These are phyloP conservation scores for Aspergillus eucalypticola DNA, from an alignment of 2,329 filamentous ascomycete genomes.

Conservation along the genomic window DNA sequence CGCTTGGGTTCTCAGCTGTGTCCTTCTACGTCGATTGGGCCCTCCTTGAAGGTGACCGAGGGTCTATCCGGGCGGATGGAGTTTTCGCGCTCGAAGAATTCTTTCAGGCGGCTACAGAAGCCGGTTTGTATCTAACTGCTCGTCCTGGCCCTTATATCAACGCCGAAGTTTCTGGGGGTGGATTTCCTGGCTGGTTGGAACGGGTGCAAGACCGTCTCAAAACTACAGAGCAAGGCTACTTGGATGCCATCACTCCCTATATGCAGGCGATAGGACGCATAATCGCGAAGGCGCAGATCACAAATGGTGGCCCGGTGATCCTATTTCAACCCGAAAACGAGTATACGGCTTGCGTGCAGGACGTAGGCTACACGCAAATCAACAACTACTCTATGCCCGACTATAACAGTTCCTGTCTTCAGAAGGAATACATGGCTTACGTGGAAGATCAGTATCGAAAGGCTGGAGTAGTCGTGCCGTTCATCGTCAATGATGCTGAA, in stretches of 20 bases:
- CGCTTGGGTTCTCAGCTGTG: slow-evolving; percentile 56
- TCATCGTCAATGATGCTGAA: slow-evolving; percentile 70
- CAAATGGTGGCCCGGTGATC: slow-evolving; percentile 75
- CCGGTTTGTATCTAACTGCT: slow-evolving; percentile 54
- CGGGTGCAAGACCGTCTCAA: slow-evolving; percentile 43
- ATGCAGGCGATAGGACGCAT: slow-evolving; percentile 59
- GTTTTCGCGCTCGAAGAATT: slow-evolving; percentile 55
- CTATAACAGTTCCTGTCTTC: slow-evolving; percentile 55
- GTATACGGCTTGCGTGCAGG: slow-evolving; percentile 52
- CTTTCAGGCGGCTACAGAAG: slow-evolving; percentile 54
- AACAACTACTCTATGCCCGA: neutral
- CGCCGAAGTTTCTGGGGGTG: slow-evolving; percentile 53
- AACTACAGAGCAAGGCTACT: slow-evolving; percentile 55
- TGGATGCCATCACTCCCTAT: slow-evolving; percentile 55
- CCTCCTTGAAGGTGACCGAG: slow-evolving; percentile 8
- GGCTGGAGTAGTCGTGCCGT: slow-evolving; percentile 68
- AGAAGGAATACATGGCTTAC: slow-evolving; percentile 66
- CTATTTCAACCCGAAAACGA: slow-evolving; percentile 79
- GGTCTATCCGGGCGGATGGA: slow-evolving; percentile 12
- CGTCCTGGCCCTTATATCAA: slow-evolving; percentile 56
- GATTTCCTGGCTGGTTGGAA: slow-evolving; percentile 50
- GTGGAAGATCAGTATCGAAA: slow-evolving; percentile 65
- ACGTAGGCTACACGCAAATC: neutral
- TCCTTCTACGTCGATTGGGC: slow-evolving; percentile 38
- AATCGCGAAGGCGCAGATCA: slow-evolving; percentile 62